Conservation (phyloP, 2,329 filamentous ascomycete genomes). For the Epichloe elymi region DNA sequence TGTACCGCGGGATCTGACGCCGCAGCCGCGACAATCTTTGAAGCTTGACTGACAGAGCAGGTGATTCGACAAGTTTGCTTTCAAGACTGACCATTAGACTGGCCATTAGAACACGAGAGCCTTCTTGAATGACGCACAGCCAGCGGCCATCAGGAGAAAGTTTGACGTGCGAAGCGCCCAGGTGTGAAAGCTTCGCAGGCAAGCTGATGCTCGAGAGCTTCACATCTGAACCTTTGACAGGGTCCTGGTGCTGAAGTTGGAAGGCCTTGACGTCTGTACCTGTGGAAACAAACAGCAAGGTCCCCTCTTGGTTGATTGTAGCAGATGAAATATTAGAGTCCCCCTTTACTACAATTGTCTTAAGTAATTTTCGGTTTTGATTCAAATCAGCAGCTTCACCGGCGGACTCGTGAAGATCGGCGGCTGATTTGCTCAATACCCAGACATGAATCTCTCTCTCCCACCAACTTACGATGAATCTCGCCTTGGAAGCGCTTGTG, state of each 20-base stretch:
- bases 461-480: constrained; percentile 86
- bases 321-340: constrained; percentile 75
- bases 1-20: constrained; percentile 40
- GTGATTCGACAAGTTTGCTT: constrained; percentile 7
- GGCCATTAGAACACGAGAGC: constrained; percentile 41
- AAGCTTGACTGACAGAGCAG: constrained; percentile 20
- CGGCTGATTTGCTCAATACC: constrained; percentile 38
- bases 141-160: constrained; percentile 60
- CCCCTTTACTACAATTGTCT: constrained; percentile 50
- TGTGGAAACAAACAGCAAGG: constrained; percentile 64
- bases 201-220: constrained; percentile 58
- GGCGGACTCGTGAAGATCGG: constrained; percentile 29
- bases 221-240: constrained; percentile 43
- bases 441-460: constrained; percentile 84
- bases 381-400: constrained; percentile 30
- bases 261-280: constrained; percentile 66
- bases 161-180: constrained; percentile 56
- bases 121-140: constrained; percentile 51
- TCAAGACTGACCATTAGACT: constrained; percentile 24
- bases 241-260: constrained; percentile 41
- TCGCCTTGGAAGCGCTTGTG: constrained; percentile 55
- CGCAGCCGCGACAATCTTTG: constrained; percentile 39
- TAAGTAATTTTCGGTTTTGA: constrained; percentile 51
- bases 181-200: constrained; percentile 38
- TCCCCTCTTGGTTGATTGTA: constrained; percentile 57